Evolutionary conservation across 2,329 filamentous ascomycete species (phyloP).

Genomic region (Sordariomycetes sp.): DNA sequence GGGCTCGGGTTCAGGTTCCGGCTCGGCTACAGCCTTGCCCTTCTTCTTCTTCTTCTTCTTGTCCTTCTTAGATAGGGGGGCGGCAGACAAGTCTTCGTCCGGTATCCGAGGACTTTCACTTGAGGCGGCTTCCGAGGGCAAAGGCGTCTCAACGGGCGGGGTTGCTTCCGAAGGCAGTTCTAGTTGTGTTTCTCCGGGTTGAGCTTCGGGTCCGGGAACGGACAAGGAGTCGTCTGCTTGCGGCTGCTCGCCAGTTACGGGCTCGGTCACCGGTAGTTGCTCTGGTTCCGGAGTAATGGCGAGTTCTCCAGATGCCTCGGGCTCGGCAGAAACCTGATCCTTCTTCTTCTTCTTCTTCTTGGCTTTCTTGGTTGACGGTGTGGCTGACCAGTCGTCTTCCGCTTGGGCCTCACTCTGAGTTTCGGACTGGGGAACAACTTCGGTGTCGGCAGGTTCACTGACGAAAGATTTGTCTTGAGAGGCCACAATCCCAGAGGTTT

Average conservation of each 20-base stretch:
- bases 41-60: slow-evolving; percentile 9
- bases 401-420: not conserved
- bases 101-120: not conserved
- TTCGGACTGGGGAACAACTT: not conserved
- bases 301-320: not conserved
- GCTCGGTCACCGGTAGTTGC: not conserved
- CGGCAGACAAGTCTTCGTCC: not conserved
- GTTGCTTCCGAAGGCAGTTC: not conserved
- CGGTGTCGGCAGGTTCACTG: not conserved
- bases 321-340: not conserved
- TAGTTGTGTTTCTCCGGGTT: not conserved
- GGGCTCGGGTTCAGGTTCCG: not conserved
- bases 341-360: not conserved
- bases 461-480: not conserved
- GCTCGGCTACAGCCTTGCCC: slow-evolving; percentile 4
- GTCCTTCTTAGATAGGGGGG: slow-evolving; percentile 1
- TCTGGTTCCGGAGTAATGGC: not conserved
- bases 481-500: not conserved
- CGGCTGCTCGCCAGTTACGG: not conserved
- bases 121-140: not conserved
- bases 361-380: not conserved
- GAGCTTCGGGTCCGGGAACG: not conserved
- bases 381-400: not conserved
- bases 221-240: slow-evolving; percentile 2
- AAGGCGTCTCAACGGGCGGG: not conserved